Evolutionary conservation across 495 filamentous ascomycete species (phyloP), one percentile per base, ranked within the genome.

Genomic region (Penicillium pancosmium): DNA sequence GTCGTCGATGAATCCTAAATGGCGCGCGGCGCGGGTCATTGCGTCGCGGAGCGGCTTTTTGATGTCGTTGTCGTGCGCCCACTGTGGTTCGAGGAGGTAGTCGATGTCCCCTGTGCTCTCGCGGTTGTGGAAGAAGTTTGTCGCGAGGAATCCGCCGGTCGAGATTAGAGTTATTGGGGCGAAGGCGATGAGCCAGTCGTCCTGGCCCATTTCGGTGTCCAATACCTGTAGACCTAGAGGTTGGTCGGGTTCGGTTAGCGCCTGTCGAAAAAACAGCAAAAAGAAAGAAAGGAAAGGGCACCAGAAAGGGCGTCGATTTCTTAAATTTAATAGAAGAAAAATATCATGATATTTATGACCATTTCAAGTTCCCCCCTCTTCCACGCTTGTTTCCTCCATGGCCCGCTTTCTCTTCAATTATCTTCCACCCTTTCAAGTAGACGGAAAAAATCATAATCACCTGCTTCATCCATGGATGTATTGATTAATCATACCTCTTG

Each of bases 41-140:
- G 69, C 63, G 2, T 44, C 50, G 8, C 62, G 62, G 4, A 74
- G 49, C 0, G 68, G 51, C 5, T 48, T 36, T 50, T 73, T 53
- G 16, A 71, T 61, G 4, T 73, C 67, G 5, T 65, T 65, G 40
- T 74, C 70, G 5, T 56, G 21, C 19, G 59, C 66, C 49, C 57
- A 69, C 16, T 73, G 53, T 0, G 69, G 70, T 1, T 74, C 68
- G 1, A 74, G 50, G 10, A 74, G 60, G 38, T 69, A 74, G 41
- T 73, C 70, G 3, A 74, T 38, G 40, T 74, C 72, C 1, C 64
- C 62, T 1, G 72, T 74, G 50, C 58, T 71, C 0, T 71, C 63
- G 7, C 72, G 66, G 34, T 68, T 69, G 10, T 62, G 57, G 33
- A 73, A 58, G 43, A 62, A 66, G 3, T 57, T 58, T 4, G 68